Evolutionary conservation across 2,329 filamentous ascomycete genomes (phyloP), one percentile per base, ranked within the genome.

Genomic region (Verticillium klebahnii): DNA sequence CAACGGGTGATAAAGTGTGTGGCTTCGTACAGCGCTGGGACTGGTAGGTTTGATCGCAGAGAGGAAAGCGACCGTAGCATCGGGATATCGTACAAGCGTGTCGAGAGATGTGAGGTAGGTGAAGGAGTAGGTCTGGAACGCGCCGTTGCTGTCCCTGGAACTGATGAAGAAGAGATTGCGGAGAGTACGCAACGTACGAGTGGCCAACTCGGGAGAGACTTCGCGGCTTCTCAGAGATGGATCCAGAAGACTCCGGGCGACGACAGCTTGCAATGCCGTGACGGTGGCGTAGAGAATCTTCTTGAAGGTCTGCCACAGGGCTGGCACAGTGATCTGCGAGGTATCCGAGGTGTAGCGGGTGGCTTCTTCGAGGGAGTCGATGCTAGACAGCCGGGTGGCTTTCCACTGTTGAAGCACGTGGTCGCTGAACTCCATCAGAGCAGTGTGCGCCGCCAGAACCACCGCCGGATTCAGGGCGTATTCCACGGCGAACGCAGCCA

Each of bases 71-170:
- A 89, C 84, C 4, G 86, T 83, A 32, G 90, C 83, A 12, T 80
- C 77, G 0, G 89, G 84, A 67, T 91, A 89, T n/a, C 87, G 85
- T 9, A 89, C 82, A 5, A 97, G 82, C 45, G 93, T 87, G 73
- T 97, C 93, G 65, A 97, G 86, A 3, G 92, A 88, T 1, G 91
- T 87, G 25, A 96, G 82, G 69, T 93, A 92, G 31, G 92, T 89
- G 71, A 97, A 97, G 1, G 85, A 87, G 74, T 96, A 94, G 62
- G 92, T 90, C 60, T 93, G 91, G 69, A 96, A 96, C 1, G 86
- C 83, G 64, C 84, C 85, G 61, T 89, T 87, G 23, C 89, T 89
- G 61, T 91, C 83, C 45, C 91, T 84, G 15, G 87, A 88, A 0
- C 91, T 92, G 64, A 97, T 86, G 72, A 97, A 97, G 74, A 88